Conservation (phyloP, 2,329 filamentous ascomycete species). For the Aureobasidium sp. region DNA sequence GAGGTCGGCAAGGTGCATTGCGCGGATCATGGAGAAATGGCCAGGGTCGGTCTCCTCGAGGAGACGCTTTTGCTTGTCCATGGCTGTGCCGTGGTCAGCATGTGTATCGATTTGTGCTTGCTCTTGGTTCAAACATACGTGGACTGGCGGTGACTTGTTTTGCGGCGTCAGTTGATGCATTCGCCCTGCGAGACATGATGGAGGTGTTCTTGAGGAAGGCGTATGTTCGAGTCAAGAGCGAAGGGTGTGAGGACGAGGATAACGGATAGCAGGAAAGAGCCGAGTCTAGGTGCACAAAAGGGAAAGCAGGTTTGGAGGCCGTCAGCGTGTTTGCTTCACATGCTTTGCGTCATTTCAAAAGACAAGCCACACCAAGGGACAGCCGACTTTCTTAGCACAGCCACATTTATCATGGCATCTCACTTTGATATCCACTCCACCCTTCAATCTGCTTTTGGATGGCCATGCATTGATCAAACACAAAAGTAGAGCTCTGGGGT, state of each 20-base stretch:
- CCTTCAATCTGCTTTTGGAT: too few species aligned
- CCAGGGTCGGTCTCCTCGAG: conserved; percentile 58
- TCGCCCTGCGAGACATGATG: conserved; percentile 58
- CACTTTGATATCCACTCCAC: too few species aligned
- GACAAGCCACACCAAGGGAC: neutral
- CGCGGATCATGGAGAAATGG: conserved; percentile 58
- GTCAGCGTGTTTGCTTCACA: conserved; percentile 1
- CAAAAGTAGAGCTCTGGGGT: too few species aligned
- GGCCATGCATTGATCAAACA: too few species aligned
- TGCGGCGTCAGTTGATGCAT: conserved; percentile 44
- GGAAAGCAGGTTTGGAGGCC: conserved; percentile 12
- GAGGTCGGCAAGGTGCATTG: conserved; percentile 71
- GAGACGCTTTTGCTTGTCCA: conserved; percentile 70
- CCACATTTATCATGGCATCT: neutral
- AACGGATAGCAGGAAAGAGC: neutral
- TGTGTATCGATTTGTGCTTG: neutral
- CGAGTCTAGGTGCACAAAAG: neutral
- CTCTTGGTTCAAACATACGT: neutral
- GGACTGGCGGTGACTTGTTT: conserved; percentile 34
- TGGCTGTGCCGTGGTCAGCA: conserved; percentile 38
- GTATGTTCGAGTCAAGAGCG: neutral
- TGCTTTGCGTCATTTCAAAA: conserved; percentile 3
- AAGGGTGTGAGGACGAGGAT: neutral
- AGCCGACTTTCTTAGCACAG: too few species aligned
- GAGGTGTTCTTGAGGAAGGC: neutral